Evolutionary conservation across 306 rosid species (phyloP).

Genomic region (Vigna angularis): DNA sequence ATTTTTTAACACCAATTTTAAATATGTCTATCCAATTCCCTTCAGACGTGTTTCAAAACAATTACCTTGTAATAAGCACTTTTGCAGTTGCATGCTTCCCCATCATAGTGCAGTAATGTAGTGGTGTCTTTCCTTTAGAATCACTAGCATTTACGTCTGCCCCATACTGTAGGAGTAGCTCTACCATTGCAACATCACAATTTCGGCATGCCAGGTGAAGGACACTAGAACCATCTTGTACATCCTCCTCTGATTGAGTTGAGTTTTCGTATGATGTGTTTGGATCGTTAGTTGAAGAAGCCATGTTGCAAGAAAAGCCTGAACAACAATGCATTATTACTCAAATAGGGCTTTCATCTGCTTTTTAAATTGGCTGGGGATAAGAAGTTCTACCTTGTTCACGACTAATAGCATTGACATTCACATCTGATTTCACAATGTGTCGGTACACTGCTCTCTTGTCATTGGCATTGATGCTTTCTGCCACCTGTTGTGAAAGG

Average conservation of each 20-base stretch:
- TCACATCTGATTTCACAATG: constrained; percentile 58
- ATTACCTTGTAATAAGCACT: constrained; percentile 68
- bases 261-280: constrained; percentile 41
- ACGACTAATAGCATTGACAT: constrained; percentile 53
- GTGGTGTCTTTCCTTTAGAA: constrained; percentile 65
- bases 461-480: constrained; percentile 67
- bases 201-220: constrained; percentile 78
- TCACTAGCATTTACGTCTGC: constrained; percentile 72
- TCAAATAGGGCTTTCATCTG: neutral
- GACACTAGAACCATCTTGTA: constrained; percentile 55
- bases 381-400: constrained; percentile 53
- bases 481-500: constrained; percentile 59
- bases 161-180: constrained; percentile 76
- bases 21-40: too few species aligned
- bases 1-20: too few species aligned
- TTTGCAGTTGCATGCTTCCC: constrained; percentile 59
- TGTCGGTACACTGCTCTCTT: constrained; percentile 74
- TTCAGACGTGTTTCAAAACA: constrained; percentile 9
- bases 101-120: constrained; percentile 63
- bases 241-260: constrained; percentile 41
- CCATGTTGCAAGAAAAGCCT: constrained; percentile 44
- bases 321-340: constrained; percentile 27
- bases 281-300: constrained; percentile 48
- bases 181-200: constrained; percentile 74
- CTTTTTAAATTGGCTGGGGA: constrained; percentile 27